Evolutionary conservation across 2,329 filamentous ascomycete genomes (phyloP).

Genomic region (Trichophaea hybrida): DNA sequence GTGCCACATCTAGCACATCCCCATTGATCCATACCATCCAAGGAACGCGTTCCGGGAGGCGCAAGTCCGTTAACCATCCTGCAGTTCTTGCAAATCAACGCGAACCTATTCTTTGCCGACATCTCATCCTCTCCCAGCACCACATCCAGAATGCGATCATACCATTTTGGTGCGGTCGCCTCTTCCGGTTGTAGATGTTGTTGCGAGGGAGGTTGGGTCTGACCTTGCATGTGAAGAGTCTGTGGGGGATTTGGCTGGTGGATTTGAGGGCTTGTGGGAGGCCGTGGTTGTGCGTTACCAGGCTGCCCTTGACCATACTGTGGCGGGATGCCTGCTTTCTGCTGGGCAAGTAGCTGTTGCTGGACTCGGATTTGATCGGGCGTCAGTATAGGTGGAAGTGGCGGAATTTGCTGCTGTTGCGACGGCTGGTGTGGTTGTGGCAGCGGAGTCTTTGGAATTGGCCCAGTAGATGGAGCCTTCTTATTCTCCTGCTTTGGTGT

Average conservation of each 20-base stretch:
- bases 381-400: not conserved
- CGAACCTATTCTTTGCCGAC: constrained; percentile 76
- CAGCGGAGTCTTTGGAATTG: not conserved
- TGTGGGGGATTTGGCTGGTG: not conserved
- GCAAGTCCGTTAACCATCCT: constrained; percentile 90
- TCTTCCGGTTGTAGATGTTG: constrained; percentile 22
- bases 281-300: constrained; percentile 20
- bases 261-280: not conserved
- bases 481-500: not conserved
- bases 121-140: constrained; percentile 92
- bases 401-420: constrained; percentile 8
- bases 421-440: not conserved
- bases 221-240: constrained; percentile 1
- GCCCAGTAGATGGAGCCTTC: not conserved
- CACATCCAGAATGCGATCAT: constrained; percentile 82
- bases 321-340: constrained; percentile 8
- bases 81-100: constrained; percentile 68
- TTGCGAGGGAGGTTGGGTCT: constrained; percentile 24
- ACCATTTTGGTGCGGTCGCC: constrained; percentile 55
- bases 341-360: constrained; percentile 18
- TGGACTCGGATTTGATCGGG: constrained; percentile 16
- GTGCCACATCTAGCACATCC: constrained; percentile 72
- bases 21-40: constrained; percentile 76
- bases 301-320: not conserved
- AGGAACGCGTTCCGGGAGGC: constrained; percentile 62